Evolutionary conservation across 2,329 filamentous ascomycete genomes (phyloP).

Genomic region (Apiospora rasikravindrae): DNA sequence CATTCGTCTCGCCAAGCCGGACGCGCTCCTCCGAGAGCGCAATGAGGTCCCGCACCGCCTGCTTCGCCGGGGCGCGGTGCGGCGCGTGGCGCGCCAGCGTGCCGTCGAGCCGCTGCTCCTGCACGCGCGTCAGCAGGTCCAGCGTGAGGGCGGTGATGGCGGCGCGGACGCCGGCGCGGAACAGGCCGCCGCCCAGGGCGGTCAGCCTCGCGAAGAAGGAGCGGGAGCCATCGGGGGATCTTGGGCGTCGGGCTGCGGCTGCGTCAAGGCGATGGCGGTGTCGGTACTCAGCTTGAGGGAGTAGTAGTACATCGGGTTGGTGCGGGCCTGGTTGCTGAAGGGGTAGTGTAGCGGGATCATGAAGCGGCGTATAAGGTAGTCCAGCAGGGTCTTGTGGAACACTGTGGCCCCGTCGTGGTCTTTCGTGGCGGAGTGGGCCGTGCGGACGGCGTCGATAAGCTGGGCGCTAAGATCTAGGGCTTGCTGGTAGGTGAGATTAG

Average conservation of each 20-base stretch:
- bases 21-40: constrained; percentile 40
- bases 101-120: constrained; percentile 34
- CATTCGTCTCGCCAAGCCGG: constrained; percentile 25
- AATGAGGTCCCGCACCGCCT: constrained; percentile 36
- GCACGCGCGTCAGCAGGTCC: constrained; percentile 43
- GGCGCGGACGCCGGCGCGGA: constrained; percentile 41
- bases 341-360: constrained; percentile 59
- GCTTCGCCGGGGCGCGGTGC: constrained; percentile 39
- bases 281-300: constrained; percentile 55
- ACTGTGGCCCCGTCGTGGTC: constrained; percentile 31
- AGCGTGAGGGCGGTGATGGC: constrained; percentile 40
- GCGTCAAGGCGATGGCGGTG: constrained; percentile 42
- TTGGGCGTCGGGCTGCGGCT: not conserved
- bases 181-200: constrained; percentile 45
- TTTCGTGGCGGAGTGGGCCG: constrained; percentile 29
- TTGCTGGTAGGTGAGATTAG: constrained; percentile 41
- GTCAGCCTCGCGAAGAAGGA: constrained; percentile 44
- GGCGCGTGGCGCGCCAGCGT: constrained; percentile 30
- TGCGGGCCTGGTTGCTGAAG: constrained; percentile 48
- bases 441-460: constrained; percentile 35
- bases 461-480: constrained; percentile 41
- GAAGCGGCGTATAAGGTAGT: constrained; percentile 59
- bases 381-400: constrained; percentile 55
- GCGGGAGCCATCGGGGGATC: constrained; percentile 35
- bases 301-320: constrained; percentile 54